These are phyloP conservation scores for Lavandula angustifolia DNA, from an alignment of 257 asterid species.

Conservation along the genomic window DNA sequence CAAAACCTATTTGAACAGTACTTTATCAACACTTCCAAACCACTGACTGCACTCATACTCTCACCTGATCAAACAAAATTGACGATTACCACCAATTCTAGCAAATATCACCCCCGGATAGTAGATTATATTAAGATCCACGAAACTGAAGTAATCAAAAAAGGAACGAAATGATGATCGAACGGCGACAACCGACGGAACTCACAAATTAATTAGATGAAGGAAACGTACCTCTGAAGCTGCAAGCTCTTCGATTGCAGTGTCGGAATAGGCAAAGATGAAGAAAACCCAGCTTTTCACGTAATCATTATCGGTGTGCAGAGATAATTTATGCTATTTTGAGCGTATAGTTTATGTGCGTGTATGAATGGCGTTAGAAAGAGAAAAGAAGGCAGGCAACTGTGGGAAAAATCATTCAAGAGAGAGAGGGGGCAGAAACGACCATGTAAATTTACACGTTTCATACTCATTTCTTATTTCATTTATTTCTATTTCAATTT, in stretches of 20 bases:
- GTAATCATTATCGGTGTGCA: conserved; percentile 24
- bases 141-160: conserved; percentile 21
- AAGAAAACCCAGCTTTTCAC: conserved; percentile 43
- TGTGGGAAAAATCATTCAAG: conserved; percentile 34
- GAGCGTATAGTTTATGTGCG: conserved; percentile 27
- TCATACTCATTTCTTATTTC: no score
- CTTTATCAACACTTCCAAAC: conserved; percentile 38
- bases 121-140: conserved; percentile 36
- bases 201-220: conserved; percentile 25
- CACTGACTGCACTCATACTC: conserved; percentile 43
- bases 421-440: conserved; percentile 30
- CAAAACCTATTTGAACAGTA: conserved; percentile 34
- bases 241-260: conserved; percentile 46
- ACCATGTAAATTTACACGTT: conserved; percentile 20
- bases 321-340: background rate
- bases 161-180: conserved; percentile 30
- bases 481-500: no score
- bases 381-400: conserved; percentile 30
- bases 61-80: conserved; percentile 62
- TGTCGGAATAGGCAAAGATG: conserved; percentile 29
- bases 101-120: conserved; percentile 23
- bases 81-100: conserved; percentile 25
- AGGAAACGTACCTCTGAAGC: conserved; percentile 50
- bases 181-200: conserved; percentile 37
- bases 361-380: conserved; percentile 32